Conservation (phyloP, 257 asterid species). For the Primulina huaijiensis region DNA sequence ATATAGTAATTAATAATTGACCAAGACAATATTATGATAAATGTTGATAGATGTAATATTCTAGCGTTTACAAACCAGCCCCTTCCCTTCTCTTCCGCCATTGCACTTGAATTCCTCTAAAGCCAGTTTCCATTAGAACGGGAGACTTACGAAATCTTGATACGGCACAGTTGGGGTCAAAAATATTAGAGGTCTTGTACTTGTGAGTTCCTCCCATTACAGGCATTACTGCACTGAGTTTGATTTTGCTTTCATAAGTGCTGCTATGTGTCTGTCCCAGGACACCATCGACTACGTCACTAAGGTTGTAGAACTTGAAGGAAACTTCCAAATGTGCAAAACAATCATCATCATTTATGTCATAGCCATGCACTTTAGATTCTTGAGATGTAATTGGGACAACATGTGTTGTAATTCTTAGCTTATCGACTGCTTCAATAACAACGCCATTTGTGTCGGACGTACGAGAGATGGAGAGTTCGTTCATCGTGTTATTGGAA, state of each 20-base stretch:
- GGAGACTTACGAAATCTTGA: constrained; percentile 25
- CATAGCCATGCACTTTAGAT: constrained; percentile 16
- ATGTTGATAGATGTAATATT: background rate
- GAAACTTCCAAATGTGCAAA: constrained; percentile 20
- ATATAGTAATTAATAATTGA: too few species aligned
- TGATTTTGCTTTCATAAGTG: constrained; percentile 20
- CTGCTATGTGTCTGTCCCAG: constrained; percentile 24
- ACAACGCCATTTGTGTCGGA: constrained; percentile 4
- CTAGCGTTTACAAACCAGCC: constrained; percentile 28
- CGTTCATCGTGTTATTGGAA: background rate
- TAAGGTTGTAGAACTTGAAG: constrained; percentile 19
- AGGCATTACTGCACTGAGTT: constrained; percentile 30
- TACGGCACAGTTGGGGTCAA: constrained; percentile 28
- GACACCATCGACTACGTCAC: constrained; percentile 20
- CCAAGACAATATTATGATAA: too few species aligned
- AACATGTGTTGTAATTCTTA: constrained; percentile 5
- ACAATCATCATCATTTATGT: constrained; percentile 19
- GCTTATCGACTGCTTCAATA: constrained; percentile 3
- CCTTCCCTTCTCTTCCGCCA: constrained; percentile 30
- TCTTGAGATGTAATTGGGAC: constrained; percentile 18
- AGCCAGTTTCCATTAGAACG: background rate
- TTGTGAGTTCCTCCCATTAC: constrained; percentile 39
- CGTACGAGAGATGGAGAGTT: background rate
- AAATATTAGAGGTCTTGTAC: constrained; percentile 28
- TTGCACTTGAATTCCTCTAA: constrained; percentile 24